Conservation (phyloP, 2,329 filamentous ascomycete genomes). For the Diaporthe sp. region DNA sequence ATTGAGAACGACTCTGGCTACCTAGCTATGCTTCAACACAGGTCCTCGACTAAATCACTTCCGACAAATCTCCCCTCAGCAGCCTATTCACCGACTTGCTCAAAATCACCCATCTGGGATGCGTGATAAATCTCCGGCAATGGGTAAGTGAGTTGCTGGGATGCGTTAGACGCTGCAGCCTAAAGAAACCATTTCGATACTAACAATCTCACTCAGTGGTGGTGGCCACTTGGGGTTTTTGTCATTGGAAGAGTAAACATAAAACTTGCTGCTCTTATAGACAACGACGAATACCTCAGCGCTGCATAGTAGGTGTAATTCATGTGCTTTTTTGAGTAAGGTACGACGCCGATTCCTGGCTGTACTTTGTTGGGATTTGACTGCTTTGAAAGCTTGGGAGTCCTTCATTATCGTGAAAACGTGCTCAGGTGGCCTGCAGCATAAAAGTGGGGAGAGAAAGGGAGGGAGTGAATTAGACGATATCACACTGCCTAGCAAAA, state of each 20-base stretch:
- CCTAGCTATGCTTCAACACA: background rate
- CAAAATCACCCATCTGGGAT: background rate
- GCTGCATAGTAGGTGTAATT: no score
- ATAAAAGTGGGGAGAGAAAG: no score
- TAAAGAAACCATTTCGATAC: background rate
- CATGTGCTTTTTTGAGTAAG: no score
- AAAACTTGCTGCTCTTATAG: slow-evolving; percentile 2
- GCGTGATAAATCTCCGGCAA: background rate
- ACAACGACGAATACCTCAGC: background rate
- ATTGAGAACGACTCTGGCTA: background rate
- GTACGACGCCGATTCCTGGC: no score
- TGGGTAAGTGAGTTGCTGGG: background rate
- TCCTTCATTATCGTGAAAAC: background rate
- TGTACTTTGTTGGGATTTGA: no score
- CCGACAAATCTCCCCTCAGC: background rate
- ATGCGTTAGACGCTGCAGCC: background rate
- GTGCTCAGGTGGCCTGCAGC: no score
- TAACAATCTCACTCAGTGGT: background rate
- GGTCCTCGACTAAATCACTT: background rate
- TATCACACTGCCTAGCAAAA: no score
- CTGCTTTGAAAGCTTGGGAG: background rate
- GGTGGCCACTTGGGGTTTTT: background rate
- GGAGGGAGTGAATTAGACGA: no score
- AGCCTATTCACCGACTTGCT: background rate
- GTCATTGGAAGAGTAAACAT: background rate